Conservation (phyloP, 2,329 filamentous ascomycete genomes). For the Colletotrichum simmondsii region DNA sequence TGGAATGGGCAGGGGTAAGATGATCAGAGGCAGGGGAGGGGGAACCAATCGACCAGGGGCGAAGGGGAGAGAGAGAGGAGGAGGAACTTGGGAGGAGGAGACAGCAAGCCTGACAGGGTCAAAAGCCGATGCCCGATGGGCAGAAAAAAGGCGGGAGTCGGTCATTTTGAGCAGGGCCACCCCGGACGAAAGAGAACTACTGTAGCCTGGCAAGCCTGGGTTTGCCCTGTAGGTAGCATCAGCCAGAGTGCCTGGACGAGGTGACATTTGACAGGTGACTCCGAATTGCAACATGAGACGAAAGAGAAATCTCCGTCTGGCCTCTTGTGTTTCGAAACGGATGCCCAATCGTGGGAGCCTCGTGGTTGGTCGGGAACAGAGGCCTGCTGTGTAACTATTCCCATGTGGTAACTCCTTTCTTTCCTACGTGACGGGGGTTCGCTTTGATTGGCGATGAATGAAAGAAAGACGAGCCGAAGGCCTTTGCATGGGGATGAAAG, state of each 20-base stretch:
- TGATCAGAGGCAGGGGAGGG: constrained; percentile 9
- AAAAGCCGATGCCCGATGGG: background rate
- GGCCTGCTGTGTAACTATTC: constrained; percentile 16
- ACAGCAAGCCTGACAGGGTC: background rate
- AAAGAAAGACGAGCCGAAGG: background rate
- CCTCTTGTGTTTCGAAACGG: background rate
- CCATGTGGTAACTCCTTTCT: background rate
- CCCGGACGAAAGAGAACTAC: background rate
- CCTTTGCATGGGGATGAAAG: background rate
- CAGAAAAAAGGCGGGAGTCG: background rate
- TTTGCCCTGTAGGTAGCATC: too few species aligned
- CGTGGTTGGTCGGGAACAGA: background rate
- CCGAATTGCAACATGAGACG: background rate
- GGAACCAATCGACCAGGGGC: background rate
- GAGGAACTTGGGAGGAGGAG: too few species aligned
- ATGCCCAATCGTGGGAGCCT: background rate
- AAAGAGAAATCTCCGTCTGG: constrained; percentile 4
- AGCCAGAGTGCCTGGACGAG: background rate
- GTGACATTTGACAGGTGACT: background rate
- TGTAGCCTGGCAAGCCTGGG: too few species aligned
- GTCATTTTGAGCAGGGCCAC: background rate
- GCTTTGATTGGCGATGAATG: background rate
- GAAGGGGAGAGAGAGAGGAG: background rate
- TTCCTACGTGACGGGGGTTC: background rate
- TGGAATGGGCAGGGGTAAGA: constrained; percentile 22